These are phyloP conservation scores for Penicillium egyptiacum DNA, from an alignment of 495 filamentous ascomycete species.

Conservation along the genomic window DNA sequence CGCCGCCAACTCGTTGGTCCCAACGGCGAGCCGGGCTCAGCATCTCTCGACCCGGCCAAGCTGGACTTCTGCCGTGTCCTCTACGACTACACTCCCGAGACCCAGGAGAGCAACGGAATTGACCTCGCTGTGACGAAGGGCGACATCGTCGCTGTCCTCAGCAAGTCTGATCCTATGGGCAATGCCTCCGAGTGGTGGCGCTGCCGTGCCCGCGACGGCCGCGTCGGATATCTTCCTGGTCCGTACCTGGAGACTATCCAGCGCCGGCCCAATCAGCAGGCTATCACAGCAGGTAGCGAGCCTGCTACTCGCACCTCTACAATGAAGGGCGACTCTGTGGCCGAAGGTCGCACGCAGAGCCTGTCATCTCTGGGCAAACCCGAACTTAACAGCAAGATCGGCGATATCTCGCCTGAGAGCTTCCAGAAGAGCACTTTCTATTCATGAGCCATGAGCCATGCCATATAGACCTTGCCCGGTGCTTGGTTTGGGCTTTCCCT, in stretches of 20 bases:
- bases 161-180: constrained; percentile 89
- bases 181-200: constrained; percentile 96
- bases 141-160: constrained; percentile 90
- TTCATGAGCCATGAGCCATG: constrained; percentile 30
- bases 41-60: constrained; percentile 75
- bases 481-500: constrained; percentile 1
- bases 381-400: constrained; percentile 48
- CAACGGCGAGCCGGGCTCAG: constrained; percentile 47
- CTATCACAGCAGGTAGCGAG: constrained; percentile 47
- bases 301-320: constrained; percentile 54
- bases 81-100: constrained; percentile 87
- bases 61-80: constrained; percentile 92
- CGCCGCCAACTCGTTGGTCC: constrained; percentile 55
- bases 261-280: constrained; percentile 61
- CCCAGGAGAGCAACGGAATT: constrained; percentile 64
- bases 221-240: constrained; percentile 85
- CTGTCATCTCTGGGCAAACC: constrained; percentile 31
- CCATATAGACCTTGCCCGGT: background rate
- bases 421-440: constrained; percentile 91
- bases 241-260: constrained; percentile 85
- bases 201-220: constrained; percentile 86
- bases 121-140: constrained; percentile 93
- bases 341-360: constrained; percentile 30
- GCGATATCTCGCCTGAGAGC: constrained; percentile 74
- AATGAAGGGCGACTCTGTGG: constrained; percentile 52